Conservation (phyloP, 2,329 filamentous ascomycete genomes). For the Teratosphaeriaceae sp. region DNA sequence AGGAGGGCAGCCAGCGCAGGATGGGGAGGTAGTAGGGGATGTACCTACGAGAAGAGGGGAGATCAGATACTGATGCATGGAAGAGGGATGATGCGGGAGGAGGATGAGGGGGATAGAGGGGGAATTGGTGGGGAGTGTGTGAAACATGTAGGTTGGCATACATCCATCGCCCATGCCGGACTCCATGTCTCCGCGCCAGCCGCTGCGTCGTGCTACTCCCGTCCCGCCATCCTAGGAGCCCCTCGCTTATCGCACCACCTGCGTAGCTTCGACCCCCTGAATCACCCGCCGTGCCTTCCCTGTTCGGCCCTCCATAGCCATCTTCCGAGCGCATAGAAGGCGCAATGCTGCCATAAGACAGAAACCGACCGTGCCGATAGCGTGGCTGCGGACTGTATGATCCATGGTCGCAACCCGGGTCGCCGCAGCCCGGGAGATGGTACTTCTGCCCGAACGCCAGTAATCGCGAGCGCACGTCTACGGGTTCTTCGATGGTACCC, state of each 20-base stretch:
- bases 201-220: constrained; percentile 67
- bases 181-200: constrained; percentile 65
- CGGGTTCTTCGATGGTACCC: constrained; percentile 17
- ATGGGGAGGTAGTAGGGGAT: constrained; percentile 89
- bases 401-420: constrained; percentile 57
- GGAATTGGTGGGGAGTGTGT: too few relatives aligned
- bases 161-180: constrained; percentile 69
- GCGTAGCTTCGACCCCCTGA: too few relatives aligned
- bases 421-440: constrained; percentile 11
- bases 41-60: constrained; percentile 54
- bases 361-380: constrained; percentile 33
- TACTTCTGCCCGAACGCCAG: constrained; percentile 29
- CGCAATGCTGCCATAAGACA: constrained; percentile 40
- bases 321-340: constrained; percentile 25
- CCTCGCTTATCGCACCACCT: constrained; percentile 39
- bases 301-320: constrained; percentile 34
- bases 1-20: constrained; percentile 84
- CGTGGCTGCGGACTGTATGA: constrained; percentile 65
- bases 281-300: constrained; percentile 14
- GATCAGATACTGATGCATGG: constrained; percentile 11
- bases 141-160: too few relatives aligned
- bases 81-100: background rate
- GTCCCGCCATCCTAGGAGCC: constrained; percentile 40
- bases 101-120: background rate
- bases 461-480: constrained; percentile 31